Evolutionary conservation across 371 early-diverging fungal species (phyloP).

Genomic region (Saksenaea oblongispora): DNA sequence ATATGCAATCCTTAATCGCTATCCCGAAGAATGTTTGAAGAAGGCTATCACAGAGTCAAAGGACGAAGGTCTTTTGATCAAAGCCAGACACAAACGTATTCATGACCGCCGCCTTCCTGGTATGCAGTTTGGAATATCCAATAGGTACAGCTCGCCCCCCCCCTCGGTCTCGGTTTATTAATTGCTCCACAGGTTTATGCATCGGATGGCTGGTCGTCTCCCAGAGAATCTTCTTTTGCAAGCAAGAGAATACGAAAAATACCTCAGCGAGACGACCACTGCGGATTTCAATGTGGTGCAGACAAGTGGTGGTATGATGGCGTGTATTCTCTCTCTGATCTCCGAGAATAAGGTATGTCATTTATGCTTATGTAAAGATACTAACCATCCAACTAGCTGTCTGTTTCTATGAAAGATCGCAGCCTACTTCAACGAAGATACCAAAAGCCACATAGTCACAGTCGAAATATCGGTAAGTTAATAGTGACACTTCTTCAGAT

Average conservation of each 20-base stretch:
- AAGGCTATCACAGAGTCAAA: conserved; percentile 20
- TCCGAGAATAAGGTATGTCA: conserved; percentile 31
- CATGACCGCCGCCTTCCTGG: conserved; percentile 54
- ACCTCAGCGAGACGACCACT: conserved; percentile 7
- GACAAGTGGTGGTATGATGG: conserved; percentile 39
- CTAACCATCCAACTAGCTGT: not conserved
- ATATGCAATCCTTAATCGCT: conserved; percentile 33
- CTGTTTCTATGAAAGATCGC: not conserved
- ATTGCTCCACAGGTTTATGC: conserved; percentile 9
- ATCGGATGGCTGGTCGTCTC: conserved; percentile 15
- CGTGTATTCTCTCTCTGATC: conserved; percentile 23
- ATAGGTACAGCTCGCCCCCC: conserved; percentile 21
- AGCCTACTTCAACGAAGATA: not conserved
- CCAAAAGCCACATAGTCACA: not conserved
- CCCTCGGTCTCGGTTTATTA: not conserved
- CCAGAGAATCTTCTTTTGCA: conserved; percentile 26
- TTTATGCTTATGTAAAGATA: not conserved
- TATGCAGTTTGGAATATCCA: conserved; percentile 37
- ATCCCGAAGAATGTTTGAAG: conserved; percentile 20
- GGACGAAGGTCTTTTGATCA: conserved; percentile 26
- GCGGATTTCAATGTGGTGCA: not conserved
- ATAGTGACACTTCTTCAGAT: not conserved
- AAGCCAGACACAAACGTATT: conserved; percentile 13
- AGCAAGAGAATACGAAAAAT: conserved; percentile 29
- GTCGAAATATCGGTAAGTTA: not conserved